Percentiles rank a stretch among this genome's conserved stretches.
Conservation (phyloP, 768 basidiomycete species). For the Strobilomyces echinocephalus region DNA sequence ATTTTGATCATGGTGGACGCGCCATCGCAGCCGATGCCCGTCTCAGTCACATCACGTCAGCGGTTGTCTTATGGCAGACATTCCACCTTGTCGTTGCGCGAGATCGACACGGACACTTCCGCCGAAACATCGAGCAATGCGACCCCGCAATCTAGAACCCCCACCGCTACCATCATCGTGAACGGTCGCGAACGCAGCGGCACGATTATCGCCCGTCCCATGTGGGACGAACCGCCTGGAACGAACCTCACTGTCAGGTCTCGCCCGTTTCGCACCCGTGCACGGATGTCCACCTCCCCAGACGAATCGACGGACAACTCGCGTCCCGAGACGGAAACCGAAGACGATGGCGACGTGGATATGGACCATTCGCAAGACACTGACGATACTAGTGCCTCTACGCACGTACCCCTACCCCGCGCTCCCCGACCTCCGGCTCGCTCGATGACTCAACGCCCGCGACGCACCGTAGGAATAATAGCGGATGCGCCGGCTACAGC, state of each 20-base stretch:
- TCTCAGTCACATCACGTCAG: constrained; percentile 19
- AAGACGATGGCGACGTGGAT: constrained; percentile 64
- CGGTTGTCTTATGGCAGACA: constrained; percentile 18
- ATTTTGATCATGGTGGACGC: constrained; percentile 19
- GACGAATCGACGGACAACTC: constrained; percentile 47
- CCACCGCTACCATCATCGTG: constrained; percentile 57
- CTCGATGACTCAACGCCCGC: constrained; percentile 33
- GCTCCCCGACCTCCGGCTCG: constrained; percentile 24
- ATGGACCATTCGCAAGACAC: constrained; percentile 41
- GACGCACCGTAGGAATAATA: constrained; percentile 47
- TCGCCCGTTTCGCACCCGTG: constrained; percentile 30
- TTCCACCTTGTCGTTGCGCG: constrained; percentile 29
- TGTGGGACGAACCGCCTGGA: constrained; percentile 46
- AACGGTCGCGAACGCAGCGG: constrained; percentile 67
- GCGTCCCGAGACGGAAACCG: constrained; percentile 70
- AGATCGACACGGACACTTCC: constrained; percentile 57
- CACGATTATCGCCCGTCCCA: constrained; percentile 63
- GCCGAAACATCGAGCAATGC: constrained; percentile 56
- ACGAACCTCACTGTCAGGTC: constrained; percentile 24
- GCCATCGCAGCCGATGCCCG: constrained; percentile 15
- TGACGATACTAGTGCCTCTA: constrained; percentile 26
- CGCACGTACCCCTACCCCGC: constrained; percentile 31
- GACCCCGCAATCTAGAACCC: constrained; percentile 59
- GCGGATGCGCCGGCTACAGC: constrained; percentile 35
- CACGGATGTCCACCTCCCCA: constrained; percentile 35